Conservation (phyloP, 2,329 filamentous ascomycete species). For the Trichoderma aggressivum region DNA sequence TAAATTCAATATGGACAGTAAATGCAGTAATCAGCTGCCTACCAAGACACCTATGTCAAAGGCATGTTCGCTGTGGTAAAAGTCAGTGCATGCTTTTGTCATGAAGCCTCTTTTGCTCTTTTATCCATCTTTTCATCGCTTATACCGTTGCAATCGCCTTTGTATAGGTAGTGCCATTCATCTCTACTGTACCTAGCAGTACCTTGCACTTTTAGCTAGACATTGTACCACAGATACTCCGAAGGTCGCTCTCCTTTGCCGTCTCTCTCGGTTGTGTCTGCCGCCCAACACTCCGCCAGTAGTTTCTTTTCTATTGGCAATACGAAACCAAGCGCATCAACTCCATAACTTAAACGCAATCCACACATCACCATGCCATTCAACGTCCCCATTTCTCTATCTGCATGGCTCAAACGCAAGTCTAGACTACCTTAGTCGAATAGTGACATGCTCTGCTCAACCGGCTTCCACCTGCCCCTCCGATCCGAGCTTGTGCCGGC, state of each 20-base stretch:
- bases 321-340: neutral
- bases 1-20: too few relatives aligned
- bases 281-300: neutral
- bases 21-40: neutral
- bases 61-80: neutral
- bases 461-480: neutral
- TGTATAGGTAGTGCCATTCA: neutral
- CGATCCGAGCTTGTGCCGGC: conserved; percentile 12
- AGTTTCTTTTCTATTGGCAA: neutral
- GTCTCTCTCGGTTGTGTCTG: neutral
- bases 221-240: neutral
- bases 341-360: neutral
- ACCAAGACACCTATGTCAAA: neutral
- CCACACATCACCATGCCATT: neutral
- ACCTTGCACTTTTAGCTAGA: neutral
- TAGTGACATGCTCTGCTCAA: neutral
- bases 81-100: neutral
- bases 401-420: neutral
- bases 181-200: neutral
- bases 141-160: neutral
- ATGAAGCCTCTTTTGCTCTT: neutral
- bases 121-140: neutral
- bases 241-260: neutral
- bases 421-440: neutral
- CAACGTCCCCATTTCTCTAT: neutral